These are phyloP conservation scores for Bacterosira constricta DNA, from an alignment of 108 stramenopile species.

Conservation along the genomic window DNA sequence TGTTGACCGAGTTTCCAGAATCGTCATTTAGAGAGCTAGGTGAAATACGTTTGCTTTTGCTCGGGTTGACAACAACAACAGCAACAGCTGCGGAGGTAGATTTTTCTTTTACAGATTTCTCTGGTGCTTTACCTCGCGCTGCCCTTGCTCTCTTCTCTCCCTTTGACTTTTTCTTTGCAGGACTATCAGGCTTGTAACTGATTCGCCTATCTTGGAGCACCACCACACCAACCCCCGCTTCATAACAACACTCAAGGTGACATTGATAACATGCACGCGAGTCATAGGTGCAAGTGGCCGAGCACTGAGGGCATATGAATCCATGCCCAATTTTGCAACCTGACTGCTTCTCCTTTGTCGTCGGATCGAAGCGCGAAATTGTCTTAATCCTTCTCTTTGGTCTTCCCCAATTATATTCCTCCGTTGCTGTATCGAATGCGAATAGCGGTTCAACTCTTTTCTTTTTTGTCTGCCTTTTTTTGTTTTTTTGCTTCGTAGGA, in stretches of 20 bases:
- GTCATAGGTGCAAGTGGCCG: background rate
- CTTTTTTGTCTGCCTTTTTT: no score
- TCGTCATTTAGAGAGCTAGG: no score
- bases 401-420: background rate
- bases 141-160: background rate
- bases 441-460: no score
- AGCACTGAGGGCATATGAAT: background rate
- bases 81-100: no score
- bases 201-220: background rate
- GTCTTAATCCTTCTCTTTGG: background rate
- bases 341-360: background rate
- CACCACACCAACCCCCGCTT: slow-evolving; percentile 8
- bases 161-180: background rate
- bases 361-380: background rate
- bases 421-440: background rate
- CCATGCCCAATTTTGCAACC: background rate
- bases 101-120: no score
- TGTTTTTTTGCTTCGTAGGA: no score
- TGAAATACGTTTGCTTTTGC: no score
- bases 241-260: background rate
- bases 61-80: no score
- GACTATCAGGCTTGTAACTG: background rate
- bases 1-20: no score
- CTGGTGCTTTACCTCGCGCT: no score
- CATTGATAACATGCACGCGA: background rate